Percentiles rank a stretch among this genome's conserved stretches.
Evolutionary conservation across 768 basidiomycete species (phyloP).

Genomic region (Termitomyces eurrhizus): DNA sequence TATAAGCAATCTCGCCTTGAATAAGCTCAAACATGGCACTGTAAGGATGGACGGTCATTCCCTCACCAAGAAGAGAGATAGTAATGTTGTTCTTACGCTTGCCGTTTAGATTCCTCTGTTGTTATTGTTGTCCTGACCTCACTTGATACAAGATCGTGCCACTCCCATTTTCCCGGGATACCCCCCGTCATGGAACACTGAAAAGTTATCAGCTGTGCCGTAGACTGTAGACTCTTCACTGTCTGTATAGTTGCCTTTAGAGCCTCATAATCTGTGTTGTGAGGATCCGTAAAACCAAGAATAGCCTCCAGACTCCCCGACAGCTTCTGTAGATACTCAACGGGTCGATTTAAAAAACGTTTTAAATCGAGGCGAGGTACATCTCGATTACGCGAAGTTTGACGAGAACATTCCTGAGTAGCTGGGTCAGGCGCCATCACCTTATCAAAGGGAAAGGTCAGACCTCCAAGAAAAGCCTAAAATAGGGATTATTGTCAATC

Average conservation of each 20-base stretch:
- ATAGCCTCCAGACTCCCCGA: constrained; percentile 85
- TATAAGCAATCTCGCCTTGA: constrained; percentile 93
- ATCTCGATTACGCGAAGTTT: constrained; percentile 33
- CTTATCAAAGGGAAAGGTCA: constrained; percentile 17
- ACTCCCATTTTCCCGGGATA: constrained; percentile 76
- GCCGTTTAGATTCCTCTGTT: constrained; percentile 78
- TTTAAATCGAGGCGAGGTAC: constrained; percentile 57
- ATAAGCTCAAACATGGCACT: constrained; percentile 94
- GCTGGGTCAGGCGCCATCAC: not conserved
- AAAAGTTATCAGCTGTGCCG: constrained; percentile 84
- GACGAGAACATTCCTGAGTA: constrained; percentile 37
- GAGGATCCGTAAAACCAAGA: constrained; percentile 72
- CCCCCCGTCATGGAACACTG: constrained; percentile 86
- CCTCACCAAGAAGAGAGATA: not conserved
- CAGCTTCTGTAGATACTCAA: constrained; percentile 81
- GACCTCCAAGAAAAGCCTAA: constrained; percentile 85
- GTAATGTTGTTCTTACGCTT: constrained; percentile 56
- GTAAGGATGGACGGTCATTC: constrained; percentile 16
- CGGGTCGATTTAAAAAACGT: constrained; percentile 74
- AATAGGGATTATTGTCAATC: constrained; percentile 73
- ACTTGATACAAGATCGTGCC: constrained; percentile 79
- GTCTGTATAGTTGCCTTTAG: constrained; percentile 79
- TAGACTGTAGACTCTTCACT: constrained; percentile 75
- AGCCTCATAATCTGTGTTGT: constrained; percentile 81
- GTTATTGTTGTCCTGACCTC: constrained; percentile 58